Percentiles rank a stretch among this genome's conserved stretches.
Evolutionary conservation across 306 rosid species (phyloP).

Genomic region (Boehmeria nivea): DNA sequence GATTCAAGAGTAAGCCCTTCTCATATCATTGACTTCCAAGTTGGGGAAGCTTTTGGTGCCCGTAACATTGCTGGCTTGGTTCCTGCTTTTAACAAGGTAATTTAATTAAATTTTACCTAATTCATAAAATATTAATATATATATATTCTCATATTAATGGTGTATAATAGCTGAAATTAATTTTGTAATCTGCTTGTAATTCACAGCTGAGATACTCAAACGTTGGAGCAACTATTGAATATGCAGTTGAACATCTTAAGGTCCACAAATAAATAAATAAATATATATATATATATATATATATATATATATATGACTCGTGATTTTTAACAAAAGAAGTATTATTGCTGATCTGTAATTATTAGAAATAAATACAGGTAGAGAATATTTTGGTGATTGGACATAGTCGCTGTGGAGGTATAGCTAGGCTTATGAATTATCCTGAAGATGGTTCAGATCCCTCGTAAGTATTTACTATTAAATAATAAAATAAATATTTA

Average conservation of each 20-base stretch:
- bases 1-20: constrained; percentile 75
- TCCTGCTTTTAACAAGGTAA: constrained; percentile 55
- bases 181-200: no score
- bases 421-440: constrained; percentile 51
- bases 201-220: constrained; percentile 47
- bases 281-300: not conserved
- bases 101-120: not conserved
- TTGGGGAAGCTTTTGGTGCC: constrained; percentile 61
- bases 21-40: constrained; percentile 41
- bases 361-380: constrained; percentile 30
- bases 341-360: not conserved
- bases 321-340: not conserved
- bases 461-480: constrained; percentile 25
- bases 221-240: constrained; percentile 58
- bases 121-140: not conserved
- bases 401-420: constrained; percentile 70
- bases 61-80: constrained; percentile 69
- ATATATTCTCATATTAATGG: no score
- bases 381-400: constrained; percentile 55
- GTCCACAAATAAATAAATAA: constrained; percentile 13
- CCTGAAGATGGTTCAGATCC: constrained; percentile 44
- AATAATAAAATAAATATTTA: not conserved
- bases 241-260: constrained; percentile 40
- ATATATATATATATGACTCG: not conserved
- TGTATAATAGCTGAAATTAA: no score